Evolutionary conservation across 768 basidiomycete species (phyloP).

Genomic region (Lactifluus echinatus): DNA sequence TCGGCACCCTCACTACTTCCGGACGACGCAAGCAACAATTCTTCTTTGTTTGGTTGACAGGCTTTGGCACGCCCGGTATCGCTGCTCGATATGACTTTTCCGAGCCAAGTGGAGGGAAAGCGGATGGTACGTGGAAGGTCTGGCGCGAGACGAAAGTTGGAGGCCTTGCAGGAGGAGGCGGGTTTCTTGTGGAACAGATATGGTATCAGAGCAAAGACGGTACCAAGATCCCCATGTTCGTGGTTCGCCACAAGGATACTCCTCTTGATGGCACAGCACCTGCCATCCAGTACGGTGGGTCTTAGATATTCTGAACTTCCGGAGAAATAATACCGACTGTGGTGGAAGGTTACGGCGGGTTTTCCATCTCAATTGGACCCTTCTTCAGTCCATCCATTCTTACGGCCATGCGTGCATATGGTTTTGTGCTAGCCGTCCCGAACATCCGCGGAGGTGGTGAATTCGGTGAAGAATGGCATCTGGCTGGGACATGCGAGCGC

Average conservation of each 20-base stretch:
- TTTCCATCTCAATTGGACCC: slow-evolving; percentile 60
- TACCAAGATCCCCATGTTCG: slow-evolving; percentile 77
- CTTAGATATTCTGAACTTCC: not conserved
- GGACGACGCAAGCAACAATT: slow-evolving; percentile 45
- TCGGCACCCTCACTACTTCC: slow-evolving; percentile 51
- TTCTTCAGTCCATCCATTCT: slow-evolving; percentile 64
- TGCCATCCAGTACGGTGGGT: slow-evolving; percentile 64
- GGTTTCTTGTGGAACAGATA: slow-evolving; percentile 66
- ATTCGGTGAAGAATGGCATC: slow-evolving; percentile 83
- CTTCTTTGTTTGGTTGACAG: slow-evolving; percentile 55
- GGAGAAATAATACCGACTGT: not conserved
- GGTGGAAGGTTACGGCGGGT: slow-evolving; percentile 67
- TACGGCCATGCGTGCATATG: slow-evolving; percentile 65
- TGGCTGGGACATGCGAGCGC: slow-evolving; percentile 57
- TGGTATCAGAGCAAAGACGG: slow-evolving; percentile 79
- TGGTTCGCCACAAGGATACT: slow-evolving; percentile 67
- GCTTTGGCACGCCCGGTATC: slow-evolving; percentile 67
- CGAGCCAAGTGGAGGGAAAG: slow-evolving; percentile 21
- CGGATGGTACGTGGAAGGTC: slow-evolving; percentile 48
- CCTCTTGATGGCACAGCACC: slow-evolving; percentile 67
- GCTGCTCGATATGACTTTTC: slow-evolving; percentile 55
- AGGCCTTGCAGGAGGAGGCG: slow-evolving; percentile 48
- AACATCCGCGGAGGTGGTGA: slow-evolving; percentile 53
- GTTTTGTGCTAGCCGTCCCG: slow-evolving; percentile 52
- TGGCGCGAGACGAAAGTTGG: slow-evolving; percentile 50